Base-by-base conservation (phyloP, 2,329 filamentous ascomycete species). In the Ceratocystis huliohia region DNA sequence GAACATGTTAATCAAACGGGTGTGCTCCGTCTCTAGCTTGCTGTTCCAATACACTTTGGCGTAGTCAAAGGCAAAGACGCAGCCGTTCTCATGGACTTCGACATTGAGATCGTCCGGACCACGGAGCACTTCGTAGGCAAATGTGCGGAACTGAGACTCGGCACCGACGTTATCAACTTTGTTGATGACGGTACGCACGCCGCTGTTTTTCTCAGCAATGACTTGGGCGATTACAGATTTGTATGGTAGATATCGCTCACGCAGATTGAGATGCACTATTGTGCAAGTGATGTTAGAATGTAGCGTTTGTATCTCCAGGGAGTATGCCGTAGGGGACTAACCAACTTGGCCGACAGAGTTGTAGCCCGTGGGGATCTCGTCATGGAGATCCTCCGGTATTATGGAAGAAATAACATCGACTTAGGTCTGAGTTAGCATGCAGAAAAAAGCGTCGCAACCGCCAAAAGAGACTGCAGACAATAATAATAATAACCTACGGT, bases 31-130 rank as follows among this genome's bases (percentile, higher is more conserved):
- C 72, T 95, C 88, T 15, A 99, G 83, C 70, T 93, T 86, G 72
- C 86, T 91, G 77, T 99, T 99, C 93, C 93, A 99, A 80, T 99
- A 99, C 3, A 99, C 94, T 71, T 95, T 95, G 69, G 88, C 84
- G 75, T 96, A 99, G 78, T 99, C 89, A 75, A 99, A 97, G 66
- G 81, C 81, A 78, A 96, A 99, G n/a, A 81, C 79, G 77, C 94
- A 97, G 68, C 85, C 84, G 71, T 89, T 88, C 76, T 96, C 91
- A 70, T 83, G 84, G 64, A 94, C 82, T 69, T 89, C 84, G 65
- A 99, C 94, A 65, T 92, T 85, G 75, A 96, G 79, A 72, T 97
- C 87, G 71, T 91, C 84, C 0, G 85, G 82, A 0, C 94, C 94
- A 1, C 86, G 86, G 0, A 99, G 83, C 15, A 97, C 83, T 77